Evolutionary conservation across 2,329 filamentous ascomycete species (phyloP), one percentile per base, ranked within the genome.

Genomic region (Lasiodiplodia citricola): DNA sequence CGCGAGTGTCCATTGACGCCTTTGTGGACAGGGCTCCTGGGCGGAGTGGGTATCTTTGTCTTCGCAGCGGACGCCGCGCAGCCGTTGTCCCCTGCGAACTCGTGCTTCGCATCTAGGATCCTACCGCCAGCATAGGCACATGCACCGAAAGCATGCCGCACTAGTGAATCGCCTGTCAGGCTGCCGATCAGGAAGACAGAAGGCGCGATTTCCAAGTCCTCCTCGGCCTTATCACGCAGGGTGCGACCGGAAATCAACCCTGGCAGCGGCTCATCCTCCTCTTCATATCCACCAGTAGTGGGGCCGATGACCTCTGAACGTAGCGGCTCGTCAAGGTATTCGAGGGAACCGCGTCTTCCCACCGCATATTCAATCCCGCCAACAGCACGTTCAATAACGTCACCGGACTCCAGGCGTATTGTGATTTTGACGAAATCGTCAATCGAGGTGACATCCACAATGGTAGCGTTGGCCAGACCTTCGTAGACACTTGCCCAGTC

Each of bases 81-180:
- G 5, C 70, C 72, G 16, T 68, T 69, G 2, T 67, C 23, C 3
- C 73, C 74, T 11, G 75, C 75, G 10, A 68, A 51, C 7, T 76
- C 76, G 16, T 74, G 68, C 6, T 74, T 73, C 7, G 50, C 69
- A 21, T 66, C 57, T 3, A 85, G 80, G 23, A 89, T 82, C 70
- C 82, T 84, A 4, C 86, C 84, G 4, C 87, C 87, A 4, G 85
- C 82, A 72, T 86, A 86, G 8, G 86, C 83, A 71, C 87, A 88
- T 5, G 87, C 85, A 2, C 87, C 87, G 35, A 88, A 86, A 10
- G 86, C 86, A 72, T 88, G 88, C 1, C 87, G 80, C 31, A 90
- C 85, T 3, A 90, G 79, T 2, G 87, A 88, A 74, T 90, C 87
- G 4, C 87, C 87, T 0, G 87, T 87, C 62, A 90, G 73, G 71